Evolutionary conservation across 2,329 filamentous ascomycete species (phyloP).

Genomic region (Paraphaeosphaeria minitans): DNA sequence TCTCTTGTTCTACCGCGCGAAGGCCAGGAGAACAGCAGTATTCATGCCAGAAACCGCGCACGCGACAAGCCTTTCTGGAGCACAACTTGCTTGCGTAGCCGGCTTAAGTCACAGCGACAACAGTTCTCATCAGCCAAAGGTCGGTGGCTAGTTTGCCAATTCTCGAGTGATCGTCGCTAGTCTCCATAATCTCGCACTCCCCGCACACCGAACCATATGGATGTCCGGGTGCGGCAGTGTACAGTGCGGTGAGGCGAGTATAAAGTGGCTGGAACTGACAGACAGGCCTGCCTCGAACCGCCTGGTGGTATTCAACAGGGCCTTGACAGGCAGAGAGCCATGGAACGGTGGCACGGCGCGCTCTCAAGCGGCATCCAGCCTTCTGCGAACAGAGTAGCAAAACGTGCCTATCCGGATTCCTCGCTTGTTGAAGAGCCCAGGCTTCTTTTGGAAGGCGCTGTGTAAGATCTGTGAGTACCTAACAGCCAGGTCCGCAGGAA

Average conservation of each 20-base stretch:
- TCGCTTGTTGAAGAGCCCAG: background rate
- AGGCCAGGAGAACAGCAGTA: slow-evolving; percentile 14
- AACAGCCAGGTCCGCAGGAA: background rate
- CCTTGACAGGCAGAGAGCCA: slow-evolving; percentile 15
- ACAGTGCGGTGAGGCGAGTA: slow-evolving; percentile 10
- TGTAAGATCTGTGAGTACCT: slow-evolving; percentile 1
- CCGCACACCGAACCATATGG: slow-evolving; percentile 27
- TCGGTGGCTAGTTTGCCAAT: slow-evolving; percentile 17
- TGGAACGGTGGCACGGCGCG: background rate
- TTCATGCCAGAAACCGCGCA: slow-evolving; percentile 10
- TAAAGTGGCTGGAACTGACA: slow-evolving; percentile 9
- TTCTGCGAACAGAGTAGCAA: background rate
- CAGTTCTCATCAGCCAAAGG: background rate
- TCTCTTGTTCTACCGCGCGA: slow-evolving; percentile 24
- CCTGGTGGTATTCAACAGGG: slow-evolving; percentile 6
- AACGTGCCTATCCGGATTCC: background rate
- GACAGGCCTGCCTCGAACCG: slow-evolving; percentile 5
- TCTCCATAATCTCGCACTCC: slow-evolving; percentile 25
- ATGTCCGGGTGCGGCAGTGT: slow-evolving; percentile 10
- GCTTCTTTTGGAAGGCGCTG: background rate
- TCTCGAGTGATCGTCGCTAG: slow-evolving; percentile 24
- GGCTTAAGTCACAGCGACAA: background rate
- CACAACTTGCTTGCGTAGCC: background rate
- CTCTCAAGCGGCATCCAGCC: background rate
- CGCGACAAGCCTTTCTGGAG: background rate